phyloP scores from a whole-genome alignment of 768 basidiomycete genomes.

The Phanerochaete carnosa region DNA sequence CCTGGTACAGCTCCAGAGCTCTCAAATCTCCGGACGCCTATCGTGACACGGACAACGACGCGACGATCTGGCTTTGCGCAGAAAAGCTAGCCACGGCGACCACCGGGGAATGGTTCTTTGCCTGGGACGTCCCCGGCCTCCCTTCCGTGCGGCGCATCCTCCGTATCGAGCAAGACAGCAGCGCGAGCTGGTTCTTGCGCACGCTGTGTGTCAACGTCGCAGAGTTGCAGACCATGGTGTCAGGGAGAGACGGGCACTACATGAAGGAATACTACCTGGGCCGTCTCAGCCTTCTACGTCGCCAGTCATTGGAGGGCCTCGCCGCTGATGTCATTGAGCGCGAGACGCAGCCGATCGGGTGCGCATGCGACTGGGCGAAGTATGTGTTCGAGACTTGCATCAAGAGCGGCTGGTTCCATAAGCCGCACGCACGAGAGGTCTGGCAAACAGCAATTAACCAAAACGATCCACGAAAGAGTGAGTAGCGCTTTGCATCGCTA shows the following conservation, averaged over 20 bases:
- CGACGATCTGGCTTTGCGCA: neutral
- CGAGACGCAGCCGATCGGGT: neutral
- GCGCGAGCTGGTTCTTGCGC: neutral
- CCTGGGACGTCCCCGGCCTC: neutral
- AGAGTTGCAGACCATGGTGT: neutral
- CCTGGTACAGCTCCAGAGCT: neutral
- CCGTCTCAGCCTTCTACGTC: neutral
- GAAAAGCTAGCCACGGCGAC: neutral
- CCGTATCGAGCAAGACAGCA: neutral
- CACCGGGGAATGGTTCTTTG: neutral
- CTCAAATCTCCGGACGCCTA: neutral
- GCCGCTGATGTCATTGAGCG: neutral
- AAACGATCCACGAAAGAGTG: neutral
- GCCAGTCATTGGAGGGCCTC: neutral
- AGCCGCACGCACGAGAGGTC: neutral
- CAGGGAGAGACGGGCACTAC: neutral
- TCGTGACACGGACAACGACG: neutral
- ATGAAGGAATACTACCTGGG: neutral
- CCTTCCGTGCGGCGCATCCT: neutral
- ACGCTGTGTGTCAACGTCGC: neutral
- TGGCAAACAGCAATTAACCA: neutral
- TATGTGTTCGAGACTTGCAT: neutral
- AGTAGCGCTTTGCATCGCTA: neutral
- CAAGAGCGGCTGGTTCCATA: neutral
- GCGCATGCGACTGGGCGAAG: neutral